Evolutionary conservation across 106 monocot genomes (phyloP), one percentile per base, ranked within the genome.

Genomic region (Allium fistulosum): DNA sequence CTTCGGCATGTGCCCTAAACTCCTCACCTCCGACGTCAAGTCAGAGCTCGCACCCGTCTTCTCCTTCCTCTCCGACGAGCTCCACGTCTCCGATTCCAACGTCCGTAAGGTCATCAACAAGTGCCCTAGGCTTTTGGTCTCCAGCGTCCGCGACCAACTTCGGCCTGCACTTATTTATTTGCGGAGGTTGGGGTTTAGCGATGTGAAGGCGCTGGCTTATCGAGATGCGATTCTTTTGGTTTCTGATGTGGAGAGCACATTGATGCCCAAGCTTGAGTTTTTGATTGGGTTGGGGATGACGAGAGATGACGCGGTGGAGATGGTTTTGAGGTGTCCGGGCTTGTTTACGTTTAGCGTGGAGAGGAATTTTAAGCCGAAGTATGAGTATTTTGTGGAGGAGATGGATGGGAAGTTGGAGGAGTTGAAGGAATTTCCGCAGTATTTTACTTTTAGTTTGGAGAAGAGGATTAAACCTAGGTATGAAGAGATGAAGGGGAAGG

Each of bases 311-410:
- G 61, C 80, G 48, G 49, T 74, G 46, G 65, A 74, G 47, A 74
- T 80, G 27, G 74, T 77, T 56, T 58, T 65, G 18, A 73, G 72
- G 12, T 87, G 61, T 82, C 82, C 5, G 74, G 81, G 50, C 60
- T 88, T 1, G 37, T 37, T 37, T 37, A 37, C 37, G 5, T 84
- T 88, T 65, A 71, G 87, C 46, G 78, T 81, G 59, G 79, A 81
- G 78, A 76, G 72, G 51, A 88, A 88, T 57, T 61, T 88, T 48
- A 77, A 74, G 74, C 83, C 87, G 18, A 83, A 87, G 78, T 46
- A 83, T 66, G 83, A 87, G 17, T 83, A 80, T 70, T 71, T 80
- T 51, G 56, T 74, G 28, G 37, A 73, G 55, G 72, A 80, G 69
- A 83, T 87, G 87, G 49, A 53, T 61, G 69, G 75, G 83, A 46